Conservation (phyloP, 352 stramenopile species). For the Pythium angustatum region DNA sequence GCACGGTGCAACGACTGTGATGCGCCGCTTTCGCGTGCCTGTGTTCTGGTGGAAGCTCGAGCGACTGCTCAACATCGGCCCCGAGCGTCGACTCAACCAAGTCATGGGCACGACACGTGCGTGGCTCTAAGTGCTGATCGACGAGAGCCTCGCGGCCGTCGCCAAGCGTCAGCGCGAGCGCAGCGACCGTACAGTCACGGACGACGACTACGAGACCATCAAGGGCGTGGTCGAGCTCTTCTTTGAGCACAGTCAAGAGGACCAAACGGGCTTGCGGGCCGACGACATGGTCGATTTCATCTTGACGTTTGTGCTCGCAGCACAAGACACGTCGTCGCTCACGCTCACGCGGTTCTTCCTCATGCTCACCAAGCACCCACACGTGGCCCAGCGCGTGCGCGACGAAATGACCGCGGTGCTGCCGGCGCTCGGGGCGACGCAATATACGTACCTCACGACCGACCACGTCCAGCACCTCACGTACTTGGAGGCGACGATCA, state of each 20-base stretch:
- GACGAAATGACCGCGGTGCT: slow-evolving; percentile 43
- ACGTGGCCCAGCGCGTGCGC: slow-evolving; percentile 41
- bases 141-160: slow-evolving; percentile 14
- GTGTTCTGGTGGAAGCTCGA: slow-evolving; percentile 56
- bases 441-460: slow-evolving; percentile 33
- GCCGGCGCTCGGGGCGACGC: slow-evolving; percentile 25
- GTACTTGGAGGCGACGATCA: slow-evolving; percentile 61
- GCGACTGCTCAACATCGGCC: slow-evolving; percentile 40
- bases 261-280: neutral
- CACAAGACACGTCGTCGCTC: slow-evolving; percentile 70
- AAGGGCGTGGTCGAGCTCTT: slow-evolving; percentile 18
- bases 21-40: slow-evolving; percentile 50
- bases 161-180: neutral
- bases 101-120: slow-evolving; percentile 35
- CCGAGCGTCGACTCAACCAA: slow-evolving; percentile 35
- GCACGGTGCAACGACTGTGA: slow-evolving; percentile 29
- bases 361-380: slow-evolving; percentile 57
- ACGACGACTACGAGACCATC: neutral
- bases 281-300: slow-evolving; percentile 1
- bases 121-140: slow-evolving; percentile 46
- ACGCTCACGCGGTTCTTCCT: slow-evolving; percentile 77
- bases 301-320: slow-evolving; percentile 60
- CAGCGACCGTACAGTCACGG: too few species aligned
- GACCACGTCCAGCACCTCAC: slow-evolving; percentile 54
- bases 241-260: neutral